Percentiles rank a stretch among this genome's conserved stretches.
phyloP scores from a whole-genome alignment of 78 protist species.

The Dictyostelium purpureum region DNA sequence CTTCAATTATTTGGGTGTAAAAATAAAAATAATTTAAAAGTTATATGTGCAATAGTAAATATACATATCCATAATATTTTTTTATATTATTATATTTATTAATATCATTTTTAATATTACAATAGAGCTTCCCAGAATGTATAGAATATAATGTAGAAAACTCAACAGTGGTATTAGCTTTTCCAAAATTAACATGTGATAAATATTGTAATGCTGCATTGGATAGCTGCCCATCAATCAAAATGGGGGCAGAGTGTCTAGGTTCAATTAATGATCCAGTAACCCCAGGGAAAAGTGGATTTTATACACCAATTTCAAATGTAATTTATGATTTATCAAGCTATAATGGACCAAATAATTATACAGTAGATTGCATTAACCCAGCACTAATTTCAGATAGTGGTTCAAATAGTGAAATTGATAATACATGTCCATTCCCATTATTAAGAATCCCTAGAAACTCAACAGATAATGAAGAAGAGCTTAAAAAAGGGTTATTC shows the following conservation, averaged over 20 bases:
- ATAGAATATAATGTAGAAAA: not conserved
- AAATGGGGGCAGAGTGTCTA: not conserved
- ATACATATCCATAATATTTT: too few species aligned
- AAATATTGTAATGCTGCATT: constrained; percentile 8
- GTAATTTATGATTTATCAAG: not conserved
- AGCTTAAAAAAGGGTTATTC: not conserved
- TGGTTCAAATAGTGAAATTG: not conserved
- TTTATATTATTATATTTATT: too few species aligned
- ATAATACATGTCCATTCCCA: not conserved
- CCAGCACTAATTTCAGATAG: not conserved
- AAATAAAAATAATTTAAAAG: too few species aligned
- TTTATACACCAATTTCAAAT: not conserved
- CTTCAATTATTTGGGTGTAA: too few species aligned
- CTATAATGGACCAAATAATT: not conserved
- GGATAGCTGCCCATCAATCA: too few species aligned
- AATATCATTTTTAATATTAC: not conserved
- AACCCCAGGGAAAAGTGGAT: not conserved
- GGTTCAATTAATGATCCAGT: not conserved
- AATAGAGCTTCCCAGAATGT: constrained; percentile 41
- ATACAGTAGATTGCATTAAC: not conserved
- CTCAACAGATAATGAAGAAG: not conserved
- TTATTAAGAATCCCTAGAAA: not conserved
- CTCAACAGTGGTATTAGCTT: not conserved
- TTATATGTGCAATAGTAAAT: too few species aligned
- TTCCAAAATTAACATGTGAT: constrained; percentile 30